Percentiles rank a stretch among this genome's conserved stretches.
Conservation (phyloP, 805 yeast species). For the Wickerhamiella musiphila region DNA sequence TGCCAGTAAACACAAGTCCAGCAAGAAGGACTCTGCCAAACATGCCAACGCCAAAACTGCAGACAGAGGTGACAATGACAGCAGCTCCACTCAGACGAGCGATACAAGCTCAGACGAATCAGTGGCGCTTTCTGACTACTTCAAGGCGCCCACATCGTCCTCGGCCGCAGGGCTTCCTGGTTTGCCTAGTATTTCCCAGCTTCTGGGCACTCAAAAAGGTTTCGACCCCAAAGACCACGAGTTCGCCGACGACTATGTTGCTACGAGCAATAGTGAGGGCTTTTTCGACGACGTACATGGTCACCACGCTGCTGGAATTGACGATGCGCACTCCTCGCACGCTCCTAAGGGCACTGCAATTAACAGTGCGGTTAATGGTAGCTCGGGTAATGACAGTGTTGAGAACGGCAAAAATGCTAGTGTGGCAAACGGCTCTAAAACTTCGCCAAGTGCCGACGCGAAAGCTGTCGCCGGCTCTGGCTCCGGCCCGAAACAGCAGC, state of each 20-base stretch:
- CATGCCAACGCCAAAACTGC: not conserved
- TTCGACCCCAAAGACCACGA: slow-evolving; percentile 4
- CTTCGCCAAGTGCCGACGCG: not conserved
- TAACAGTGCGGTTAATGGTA: not conserved
- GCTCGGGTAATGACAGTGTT: not conserved
- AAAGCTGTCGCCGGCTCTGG: not conserved
- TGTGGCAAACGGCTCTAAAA: not conserved
- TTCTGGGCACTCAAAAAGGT: not conserved
- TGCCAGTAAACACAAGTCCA: not conserved
- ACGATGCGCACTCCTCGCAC: slow-evolving; percentile 1
- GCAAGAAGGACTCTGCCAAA: not conserved
- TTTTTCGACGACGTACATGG: not conserved
- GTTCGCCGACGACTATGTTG: slow-evolving; percentile 1
- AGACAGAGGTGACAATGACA: not conserved
- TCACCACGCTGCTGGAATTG: not conserved
- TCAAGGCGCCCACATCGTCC: slow-evolving; percentile 1
- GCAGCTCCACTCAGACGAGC: not conserved
- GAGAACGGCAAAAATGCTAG: not conserved
- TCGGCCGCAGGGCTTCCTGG: slow-evolving; percentile 8
- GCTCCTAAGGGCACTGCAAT: not conserved
- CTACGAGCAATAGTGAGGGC: no score
- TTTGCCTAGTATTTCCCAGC: slow-evolving; percentile 3
- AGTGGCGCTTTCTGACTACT: not conserved
- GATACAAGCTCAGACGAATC: not conserved
- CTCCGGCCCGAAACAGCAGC: no score